phyloP scores from a whole-genome alignment of 495 filamentous ascomycete species.

The Lasiosphaeris hirsuta region DNA sequence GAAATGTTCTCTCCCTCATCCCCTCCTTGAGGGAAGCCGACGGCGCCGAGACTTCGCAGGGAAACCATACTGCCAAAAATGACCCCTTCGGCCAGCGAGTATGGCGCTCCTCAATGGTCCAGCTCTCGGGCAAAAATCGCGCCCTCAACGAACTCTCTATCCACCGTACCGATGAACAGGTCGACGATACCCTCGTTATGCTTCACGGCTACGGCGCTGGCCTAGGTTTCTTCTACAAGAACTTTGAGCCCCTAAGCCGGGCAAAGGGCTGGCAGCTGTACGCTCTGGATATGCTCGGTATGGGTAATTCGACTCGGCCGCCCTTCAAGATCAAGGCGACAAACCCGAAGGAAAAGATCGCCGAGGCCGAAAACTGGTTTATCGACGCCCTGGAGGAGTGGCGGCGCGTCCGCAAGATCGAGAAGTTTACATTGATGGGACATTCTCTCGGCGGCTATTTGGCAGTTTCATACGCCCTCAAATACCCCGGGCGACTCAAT shows the following conservation, averaged over 20 bases:
- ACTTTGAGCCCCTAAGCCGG: constrained; percentile 83
- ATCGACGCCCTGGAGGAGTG: constrained; percentile 95
- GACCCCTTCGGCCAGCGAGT: constrained; percentile 84
- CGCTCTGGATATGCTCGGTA: constrained; percentile 88
- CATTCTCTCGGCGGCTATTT: constrained; percentile 95
- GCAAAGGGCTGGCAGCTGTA: constrained; percentile 82
- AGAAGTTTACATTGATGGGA: constrained; percentile 87
- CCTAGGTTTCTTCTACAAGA: constrained; percentile 95
- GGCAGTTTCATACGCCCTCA: constrained; percentile 88
- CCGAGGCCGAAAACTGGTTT: constrained; percentile 93
- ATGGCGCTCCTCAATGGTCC: constrained; percentile 83
- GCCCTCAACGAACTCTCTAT: constrained; percentile 91
- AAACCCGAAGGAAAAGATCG: constrained; percentile 74
- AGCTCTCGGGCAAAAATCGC: constrained; percentile 79
- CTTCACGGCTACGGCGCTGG: constrained; percentile 96
- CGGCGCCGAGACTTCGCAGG: constrained; percentile 46
- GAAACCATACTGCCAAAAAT: constrained; percentile 43
- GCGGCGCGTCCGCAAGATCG: constrained; percentile 81
- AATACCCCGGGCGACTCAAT: constrained; percentile 90
- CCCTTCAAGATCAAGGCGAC: constrained; percentile 80
- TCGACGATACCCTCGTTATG: constrained; percentile 87
- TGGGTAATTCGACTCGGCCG: constrained; percentile 86
- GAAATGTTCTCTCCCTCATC: constrained; percentile 81
- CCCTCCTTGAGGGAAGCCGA: constrained; percentile 72
- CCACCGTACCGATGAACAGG: constrained; percentile 74